phyloP scores from a whole-genome alignment of 192 early-diverging fungal species.

The Oehlia diaphana region DNA sequence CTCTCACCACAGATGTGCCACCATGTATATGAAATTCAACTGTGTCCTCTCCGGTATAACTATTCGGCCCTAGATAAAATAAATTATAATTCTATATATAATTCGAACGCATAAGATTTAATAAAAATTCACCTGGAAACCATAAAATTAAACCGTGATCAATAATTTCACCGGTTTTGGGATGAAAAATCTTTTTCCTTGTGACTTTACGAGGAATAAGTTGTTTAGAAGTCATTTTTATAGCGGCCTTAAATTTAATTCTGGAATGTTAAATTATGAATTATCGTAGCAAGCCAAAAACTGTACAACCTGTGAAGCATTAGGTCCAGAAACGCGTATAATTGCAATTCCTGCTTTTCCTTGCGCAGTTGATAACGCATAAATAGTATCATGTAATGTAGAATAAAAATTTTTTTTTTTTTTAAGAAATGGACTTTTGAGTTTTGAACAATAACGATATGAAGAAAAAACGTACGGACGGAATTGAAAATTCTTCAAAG shows the following conservation, averaged over 20 bases:
- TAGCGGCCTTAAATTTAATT: background rate
- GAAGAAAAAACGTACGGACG: background rate
- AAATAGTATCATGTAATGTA: constrained; percentile 56
- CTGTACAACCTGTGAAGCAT: constrained; percentile 46
- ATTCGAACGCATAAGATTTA: background rate
- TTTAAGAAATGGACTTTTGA: background rate
- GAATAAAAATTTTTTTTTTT: background rate
- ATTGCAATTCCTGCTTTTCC: constrained; percentile 81
- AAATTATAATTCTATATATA: background rate
- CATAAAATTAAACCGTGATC: constrained; percentile 62
- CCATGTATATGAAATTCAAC: constrained; percentile 78
- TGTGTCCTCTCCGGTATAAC: constrained; percentile 76
- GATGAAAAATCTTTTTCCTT: constrained; percentile 46
- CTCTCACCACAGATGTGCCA: constrained; percentile 64
- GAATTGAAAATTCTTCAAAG: background rate
- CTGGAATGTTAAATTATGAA: background rate
- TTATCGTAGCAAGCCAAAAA: background rate
- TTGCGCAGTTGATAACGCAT: constrained; percentile 68
- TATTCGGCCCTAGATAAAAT: constrained; percentile 48
- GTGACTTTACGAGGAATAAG: constrained; percentile 47
- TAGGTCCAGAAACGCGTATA: constrained; percentile 66
- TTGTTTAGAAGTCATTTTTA: constrained; percentile 15
- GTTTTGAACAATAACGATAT: background rate
- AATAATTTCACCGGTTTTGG: constrained; percentile 44
- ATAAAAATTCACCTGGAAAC: constrained; percentile 51